phyloP scores from a whole-genome alignment of 495 filamentous ascomycete species.

The Apiosordaria backusii region DNA sequence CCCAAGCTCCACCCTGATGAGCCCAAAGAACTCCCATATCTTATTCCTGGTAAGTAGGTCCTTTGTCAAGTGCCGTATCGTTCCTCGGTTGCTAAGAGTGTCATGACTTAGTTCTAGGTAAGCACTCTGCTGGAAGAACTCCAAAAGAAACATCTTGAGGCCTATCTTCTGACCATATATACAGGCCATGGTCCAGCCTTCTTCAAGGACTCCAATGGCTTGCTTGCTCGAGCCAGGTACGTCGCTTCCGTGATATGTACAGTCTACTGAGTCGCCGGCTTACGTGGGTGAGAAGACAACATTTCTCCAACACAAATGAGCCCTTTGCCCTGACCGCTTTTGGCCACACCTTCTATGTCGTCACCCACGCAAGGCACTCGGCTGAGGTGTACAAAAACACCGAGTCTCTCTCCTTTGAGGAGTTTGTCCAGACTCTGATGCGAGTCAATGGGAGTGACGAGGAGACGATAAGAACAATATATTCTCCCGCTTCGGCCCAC shows the following conservation, averaged over 20 bases:
- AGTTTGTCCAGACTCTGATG: constrained; percentile 17
- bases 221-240: constrained; percentile 15
- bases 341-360: constrained; percentile 17
- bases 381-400: constrained; percentile 25
- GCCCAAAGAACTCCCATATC: constrained; percentile 32
- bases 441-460: constrained; percentile 14
- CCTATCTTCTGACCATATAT: not conserved
- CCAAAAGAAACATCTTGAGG: not conserved
- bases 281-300: no score
- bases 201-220: constrained; percentile 12
- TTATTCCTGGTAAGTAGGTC: constrained; percentile 24
- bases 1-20: constrained; percentile 26
- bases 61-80: constrained; percentile 5
- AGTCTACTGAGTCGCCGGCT: not conserved
- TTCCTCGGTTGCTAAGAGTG: not conserved
- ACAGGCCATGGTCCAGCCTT: constrained; percentile 13
- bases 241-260: no score
- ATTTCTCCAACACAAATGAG: constrained; percentile 10
- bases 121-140: not conserved
- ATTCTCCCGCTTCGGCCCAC: constrained; percentile 6
- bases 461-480: constrained; percentile 12
- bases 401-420: constrained; percentile 22
- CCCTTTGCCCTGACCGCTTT: constrained; percentile 19
- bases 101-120: not conserved
- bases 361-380: constrained; percentile 17